Conservation (phyloP, 2,329 filamentous ascomycete species). For the Fusarium buxicola region DNA sequence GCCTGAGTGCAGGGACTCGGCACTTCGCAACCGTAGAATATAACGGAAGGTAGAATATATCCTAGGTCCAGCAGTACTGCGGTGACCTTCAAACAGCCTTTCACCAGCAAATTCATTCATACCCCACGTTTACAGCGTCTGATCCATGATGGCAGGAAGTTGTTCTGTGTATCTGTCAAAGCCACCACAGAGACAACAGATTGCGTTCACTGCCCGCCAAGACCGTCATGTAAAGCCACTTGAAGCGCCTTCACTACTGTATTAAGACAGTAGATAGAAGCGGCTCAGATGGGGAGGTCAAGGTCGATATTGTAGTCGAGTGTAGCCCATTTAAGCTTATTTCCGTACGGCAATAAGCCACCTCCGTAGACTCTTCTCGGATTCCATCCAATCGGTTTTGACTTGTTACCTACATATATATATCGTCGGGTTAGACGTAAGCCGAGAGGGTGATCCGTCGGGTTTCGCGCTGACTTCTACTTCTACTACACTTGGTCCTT, state of each 20-base stretch:
- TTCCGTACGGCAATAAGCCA: neutral
- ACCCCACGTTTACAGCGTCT: neutral
- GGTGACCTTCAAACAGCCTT: neutral
- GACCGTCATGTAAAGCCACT: no score
- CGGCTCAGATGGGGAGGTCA: neutral
- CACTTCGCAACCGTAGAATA: slow-evolving; percentile 4
- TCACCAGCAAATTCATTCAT: neutral
- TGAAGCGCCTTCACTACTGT: no score
- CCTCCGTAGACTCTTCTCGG: neutral
- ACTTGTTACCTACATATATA: neutral
- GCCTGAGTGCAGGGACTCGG: slow-evolving; percentile 1
- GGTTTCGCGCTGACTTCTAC: neutral
- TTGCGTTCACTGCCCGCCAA: no score
- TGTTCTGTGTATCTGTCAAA: neutral
- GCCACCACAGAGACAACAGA: no score
- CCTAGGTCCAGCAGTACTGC: neutral
- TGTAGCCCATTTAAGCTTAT: slow-evolving; percentile 8
- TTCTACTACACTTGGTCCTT: neutral
- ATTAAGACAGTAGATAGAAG: neutral
- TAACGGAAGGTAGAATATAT: neutral
- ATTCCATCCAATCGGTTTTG: slow-evolving; percentile 7
- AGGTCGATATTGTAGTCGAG: neutral
- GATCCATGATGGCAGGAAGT: neutral
- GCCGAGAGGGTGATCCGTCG: neutral
- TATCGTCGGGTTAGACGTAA: slow-evolving; percentile 1